Conservation (phyloP, 306 rosid genomes). For the Cucurbita pepo region DNA sequence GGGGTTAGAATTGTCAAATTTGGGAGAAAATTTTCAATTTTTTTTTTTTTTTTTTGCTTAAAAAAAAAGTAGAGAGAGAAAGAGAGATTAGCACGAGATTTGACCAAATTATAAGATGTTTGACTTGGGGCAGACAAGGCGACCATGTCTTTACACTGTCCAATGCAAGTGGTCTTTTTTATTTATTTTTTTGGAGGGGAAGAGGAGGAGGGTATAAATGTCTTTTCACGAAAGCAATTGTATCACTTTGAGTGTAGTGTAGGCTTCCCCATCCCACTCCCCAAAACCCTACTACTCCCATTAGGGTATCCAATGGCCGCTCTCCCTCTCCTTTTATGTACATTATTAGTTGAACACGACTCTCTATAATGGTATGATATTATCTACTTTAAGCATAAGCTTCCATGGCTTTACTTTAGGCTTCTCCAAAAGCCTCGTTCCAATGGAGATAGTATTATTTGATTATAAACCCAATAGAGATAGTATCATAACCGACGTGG, state of each 20-base stretch:
- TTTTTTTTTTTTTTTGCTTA: not conserved
- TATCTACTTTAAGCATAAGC: too few relatives aligned
- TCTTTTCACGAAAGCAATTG: not conserved
- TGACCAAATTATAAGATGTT: slow-evolving; percentile 30
- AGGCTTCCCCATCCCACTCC: not conserved
- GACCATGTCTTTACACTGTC: slow-evolving; percentile 33
- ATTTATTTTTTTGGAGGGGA: not conserved
- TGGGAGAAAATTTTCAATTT: not conserved
- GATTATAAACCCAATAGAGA: too few relatives aligned
- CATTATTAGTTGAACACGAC: too few relatives aligned
- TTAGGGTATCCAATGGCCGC: not conserved
- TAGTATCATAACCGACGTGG: too few relatives aligned
- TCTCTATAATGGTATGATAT: too few relatives aligned
- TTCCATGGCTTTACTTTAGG: too few relatives aligned
- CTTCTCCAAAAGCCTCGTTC: too few relatives aligned
- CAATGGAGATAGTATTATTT: too few relatives aligned
- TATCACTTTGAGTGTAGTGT: not conserved
- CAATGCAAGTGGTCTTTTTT: slow-evolving; percentile 17
- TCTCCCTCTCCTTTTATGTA: not conserved
- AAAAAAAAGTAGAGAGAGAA: not conserved
- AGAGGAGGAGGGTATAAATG: not conserved
- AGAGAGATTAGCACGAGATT: slow-evolving; percentile 22
- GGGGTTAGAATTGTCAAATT: not conserved
- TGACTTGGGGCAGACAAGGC: slow-evolving; percentile 35
- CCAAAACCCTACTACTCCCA: not conserved